These are phyloP conservation scores for Candida neerlandica DNA, from an alignment of 1,139 yeast genomes.

Conservation along the genomic window DNA sequence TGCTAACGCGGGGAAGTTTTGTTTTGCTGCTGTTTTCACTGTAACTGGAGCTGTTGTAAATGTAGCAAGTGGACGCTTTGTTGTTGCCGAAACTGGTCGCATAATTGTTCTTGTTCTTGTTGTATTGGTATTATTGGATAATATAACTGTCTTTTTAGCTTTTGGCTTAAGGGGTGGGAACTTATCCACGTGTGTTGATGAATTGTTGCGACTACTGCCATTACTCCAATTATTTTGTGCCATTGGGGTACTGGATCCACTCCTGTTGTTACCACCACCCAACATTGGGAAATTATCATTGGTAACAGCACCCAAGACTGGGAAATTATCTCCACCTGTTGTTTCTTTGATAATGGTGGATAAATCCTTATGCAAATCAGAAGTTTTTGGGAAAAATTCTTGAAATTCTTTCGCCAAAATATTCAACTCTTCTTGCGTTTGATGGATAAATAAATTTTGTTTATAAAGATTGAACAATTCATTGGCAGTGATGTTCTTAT, in stretches of 20 bases:
- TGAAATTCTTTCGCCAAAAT: slow-evolving; percentile 59
- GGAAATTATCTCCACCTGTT: slow-evolving; percentile 28
- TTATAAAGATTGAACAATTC: slow-evolving; percentile 55
- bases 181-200: not conserved
- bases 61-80: slow-evolving; percentile 14
- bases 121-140: slow-evolving; percentile 29
- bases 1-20: slow-evolving; percentile 33
- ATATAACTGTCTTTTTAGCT: slow-evolving; percentile 21
- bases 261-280: slow-evolving; percentile 28
- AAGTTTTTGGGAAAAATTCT: slow-evolving; percentile 49
- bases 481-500: slow-evolving; percentile 48
- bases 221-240: not conserved
- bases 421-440: slow-evolving; percentile 48
- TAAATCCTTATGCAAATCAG: slow-evolving; percentile 31
- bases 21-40: slow-evolving; percentile 17
- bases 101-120: slow-evolving; percentile 44
- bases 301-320: slow-evolving; percentile 30
- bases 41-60: slow-evolving; percentile 22
- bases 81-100: slow-evolving; percentile 23
- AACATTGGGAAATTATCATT: slow-evolving; percentile 57
- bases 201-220: not conserved
- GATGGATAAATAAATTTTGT: slow-evolving; percentile 46
- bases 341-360: slow-evolving; percentile 27
- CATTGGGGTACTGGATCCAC: not conserved
- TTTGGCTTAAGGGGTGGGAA: slow-evolving; percentile 26